Evolutionary conservation across 148 eudicot genomes (phyloP), one percentile per base, ranked within the genome.

Genomic region (Nepenthes gracilis): DNA sequence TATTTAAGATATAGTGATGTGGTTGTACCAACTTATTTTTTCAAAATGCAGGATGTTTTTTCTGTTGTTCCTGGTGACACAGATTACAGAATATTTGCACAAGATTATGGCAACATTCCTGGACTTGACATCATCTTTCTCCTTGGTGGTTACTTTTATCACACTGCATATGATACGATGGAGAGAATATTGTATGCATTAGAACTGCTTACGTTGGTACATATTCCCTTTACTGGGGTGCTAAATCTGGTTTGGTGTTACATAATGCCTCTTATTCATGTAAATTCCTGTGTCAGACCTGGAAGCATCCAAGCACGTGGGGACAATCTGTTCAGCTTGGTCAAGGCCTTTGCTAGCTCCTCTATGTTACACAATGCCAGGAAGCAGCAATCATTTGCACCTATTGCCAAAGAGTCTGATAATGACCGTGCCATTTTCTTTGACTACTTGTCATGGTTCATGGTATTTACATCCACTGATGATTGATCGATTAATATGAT

Each of bases 261-360:
- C 23, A 23, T 23, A 48, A 63, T 73, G 70, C 59, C 51, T 66
- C 71, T 82, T 66, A 74, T 70, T 60, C 70, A 60, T 74, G 70
- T 64, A 48, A 49, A 58, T 59, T 68, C 67, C 62, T 59, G 54
- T 35, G 65, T 43, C 64, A 93, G 99, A 79, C 99, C 96, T 15
- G 99, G 99, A 78, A 93, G 97, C 76, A 80, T 93, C 61, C 99
- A 93, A 77, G 97, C 97, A 49, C 97, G 99, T 54, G 99, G 99
- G 65, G 97, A 93, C 33, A 93, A 93, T 80, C 74, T 93, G 60
- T 81, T 76, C 61, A 78, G 89, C 68, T 12, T 89, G 47, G 73
- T 86, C 62, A 84, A 81, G 86, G 95, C 89, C 70, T 86, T 93
- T 62, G 70, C 95, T 53, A 75, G 67, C 68, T 89, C 96, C 37